These are phyloP conservation scores for Paramecium sonneborni DNA, from an alignment of 73 alveolate species.

Conservation along the genomic window DNA sequence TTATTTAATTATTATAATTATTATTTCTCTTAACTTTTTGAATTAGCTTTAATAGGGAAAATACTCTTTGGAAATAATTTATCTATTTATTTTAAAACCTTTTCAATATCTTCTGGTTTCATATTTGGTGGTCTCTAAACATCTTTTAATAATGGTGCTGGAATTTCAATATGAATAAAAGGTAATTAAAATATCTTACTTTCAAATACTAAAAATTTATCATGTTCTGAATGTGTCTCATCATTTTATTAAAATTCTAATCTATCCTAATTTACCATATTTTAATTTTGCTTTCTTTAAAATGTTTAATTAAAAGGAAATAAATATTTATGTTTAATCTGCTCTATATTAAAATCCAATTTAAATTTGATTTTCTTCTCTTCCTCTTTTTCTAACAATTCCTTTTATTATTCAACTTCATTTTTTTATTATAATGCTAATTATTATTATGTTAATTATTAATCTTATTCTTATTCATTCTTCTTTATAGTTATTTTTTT, in stretches of 20 bases:
- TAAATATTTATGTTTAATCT: background rate
- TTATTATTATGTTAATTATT: background rate
- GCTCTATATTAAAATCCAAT: background rate
- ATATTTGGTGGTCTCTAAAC: constrained; percentile 44
- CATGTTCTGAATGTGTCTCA: constrained; percentile 53
- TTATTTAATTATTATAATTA: background rate
- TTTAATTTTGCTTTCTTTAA: background rate
- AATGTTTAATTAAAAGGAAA: constrained; percentile 43
- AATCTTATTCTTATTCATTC: background rate
- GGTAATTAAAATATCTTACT: constrained; percentile 38
- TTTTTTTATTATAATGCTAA: background rate
- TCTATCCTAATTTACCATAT: constrained; percentile 17
- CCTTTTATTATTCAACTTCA: constrained; percentile 35
- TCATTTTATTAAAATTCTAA: constrained; percentile 47
- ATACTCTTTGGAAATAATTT: constrained; percentile 31
- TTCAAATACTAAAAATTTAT: constrained; percentile 35
- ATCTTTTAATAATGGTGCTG: background rate
- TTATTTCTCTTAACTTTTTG: background rate
- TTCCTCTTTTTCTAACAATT: constrained; percentile 13
- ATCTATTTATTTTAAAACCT: constrained; percentile 2
- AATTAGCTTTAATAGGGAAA: background rate
- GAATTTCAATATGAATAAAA: constrained; percentile 46
- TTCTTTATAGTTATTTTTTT: background rate
- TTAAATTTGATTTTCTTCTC: constrained; percentile 45
- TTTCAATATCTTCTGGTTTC: background rate